phyloP scores from a whole-genome alignment of 345 rosid species.

The Lenwebbia sp. region DNA sequence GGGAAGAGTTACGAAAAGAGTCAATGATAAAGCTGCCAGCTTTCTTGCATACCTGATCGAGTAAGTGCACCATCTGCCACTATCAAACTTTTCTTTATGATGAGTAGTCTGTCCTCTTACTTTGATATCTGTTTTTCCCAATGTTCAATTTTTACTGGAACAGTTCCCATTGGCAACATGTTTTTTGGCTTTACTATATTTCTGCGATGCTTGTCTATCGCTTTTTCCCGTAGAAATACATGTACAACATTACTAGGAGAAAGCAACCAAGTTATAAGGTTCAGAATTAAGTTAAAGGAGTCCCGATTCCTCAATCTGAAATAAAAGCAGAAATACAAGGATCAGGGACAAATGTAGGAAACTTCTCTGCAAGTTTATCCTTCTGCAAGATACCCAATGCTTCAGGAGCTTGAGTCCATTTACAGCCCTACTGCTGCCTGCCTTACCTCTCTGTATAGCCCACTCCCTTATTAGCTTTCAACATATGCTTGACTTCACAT shows the following conservation, averaged over 20 bases:
- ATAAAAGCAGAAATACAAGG: background rate
- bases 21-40: slow-evolving; percentile 47
- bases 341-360: background rate
- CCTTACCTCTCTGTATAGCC: background rate
- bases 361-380: background rate
- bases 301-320: background rate
- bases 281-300: background rate
- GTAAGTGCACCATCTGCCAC: slow-evolving; percentile 18
- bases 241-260: background rate
- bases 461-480: background rate
- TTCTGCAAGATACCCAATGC: background rate
- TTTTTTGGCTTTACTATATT: background rate
- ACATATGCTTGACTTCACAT: background rate
- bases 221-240: background rate
- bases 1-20: slow-evolving; percentile 28
- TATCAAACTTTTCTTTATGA: background rate
- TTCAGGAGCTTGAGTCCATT: background rate
- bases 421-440: background rate
- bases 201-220: background rate
- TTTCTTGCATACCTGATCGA: slow-evolving; percentile 52
- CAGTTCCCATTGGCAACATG: background rate
- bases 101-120: background rate
- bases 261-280: background rate
- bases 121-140: background rate
- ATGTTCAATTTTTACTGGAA: background rate